Evolutionary conservation across 768 basidiomycete genomes (phyloP), one percentile per base, ranked within the genome.

Genomic region (Mycena rosella): DNA sequence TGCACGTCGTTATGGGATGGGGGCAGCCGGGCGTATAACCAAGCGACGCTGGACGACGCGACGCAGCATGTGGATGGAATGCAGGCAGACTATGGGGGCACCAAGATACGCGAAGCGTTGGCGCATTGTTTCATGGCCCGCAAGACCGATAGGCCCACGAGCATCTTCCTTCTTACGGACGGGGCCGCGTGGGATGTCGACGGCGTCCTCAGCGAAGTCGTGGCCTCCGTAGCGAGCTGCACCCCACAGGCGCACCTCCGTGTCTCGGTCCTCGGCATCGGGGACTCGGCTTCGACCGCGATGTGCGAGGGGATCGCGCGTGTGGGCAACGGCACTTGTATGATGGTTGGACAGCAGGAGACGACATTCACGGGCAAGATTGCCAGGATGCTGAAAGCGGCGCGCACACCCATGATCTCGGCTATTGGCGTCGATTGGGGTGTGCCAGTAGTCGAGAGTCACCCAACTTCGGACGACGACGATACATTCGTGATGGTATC

Each of bases 301-400:
- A 75, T 83, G 70, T 84, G 83, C 66, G 74, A 81, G 86, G 86
- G n/a, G n/a, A n/a, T n/a, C n/a, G n/a, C n/a, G n/a, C n/a, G n/a
- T n/a, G n/a, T n/a, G n/a, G n/a, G n/a, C 1, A 76, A 80, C 1
- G 86, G 86, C 24, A 72, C 77, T 9, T 81, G 72, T 32, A 72
- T 82, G 7, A 79, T 82, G 52, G 82, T 85, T 1, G 71, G 74
- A 8, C 72, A 77, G 7, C 66, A 76, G 18, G 84, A 84, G 53
- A 64, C 66, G 22, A 69, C 74, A 0, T 80, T 86, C 17, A 67
- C 72, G 3, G 78, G 74, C 8, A 86, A 87, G 67, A 80, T 80
- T 22, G 73, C 82, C 1, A 70, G 72, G n/a, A 76, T 87, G 42
- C 63, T 87, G 26, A 77, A 79, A 14, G 84, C 82, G 5, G 83